phyloP scores from a whole-genome alignment of 257 asterid species.

The Handroanthus guayacan region DNA sequence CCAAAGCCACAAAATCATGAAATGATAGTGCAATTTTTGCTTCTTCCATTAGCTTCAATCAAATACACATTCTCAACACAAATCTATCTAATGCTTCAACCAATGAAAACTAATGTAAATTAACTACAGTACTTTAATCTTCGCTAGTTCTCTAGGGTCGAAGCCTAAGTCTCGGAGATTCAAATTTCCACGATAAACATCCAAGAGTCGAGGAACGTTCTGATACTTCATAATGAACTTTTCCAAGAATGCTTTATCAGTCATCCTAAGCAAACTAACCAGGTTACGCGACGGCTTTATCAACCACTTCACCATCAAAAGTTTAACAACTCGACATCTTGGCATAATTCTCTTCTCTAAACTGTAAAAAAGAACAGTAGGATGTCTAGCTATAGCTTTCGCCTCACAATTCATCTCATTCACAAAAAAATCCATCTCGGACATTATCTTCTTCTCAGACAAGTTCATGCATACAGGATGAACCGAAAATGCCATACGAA shows the following conservation, averaged over 20 bases:
- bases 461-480: no score
- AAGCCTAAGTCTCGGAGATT: constrained; percentile 3
- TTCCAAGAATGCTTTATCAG: neutral
- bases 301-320: neutral
- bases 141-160: neutral
- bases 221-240: neutral
- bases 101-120: neutral
- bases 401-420: no score
- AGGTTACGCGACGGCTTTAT: neutral
- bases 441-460: no score
- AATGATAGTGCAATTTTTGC: no score
- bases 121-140: neutral
- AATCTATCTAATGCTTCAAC: neutral
- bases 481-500: no score
- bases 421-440: no score
- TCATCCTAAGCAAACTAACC: neutral
- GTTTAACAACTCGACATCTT: no score
- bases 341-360: no score
- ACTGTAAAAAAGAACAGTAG: no score
- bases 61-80: neutral
- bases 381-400: no score
- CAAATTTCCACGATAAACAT: constrained; percentile 13
- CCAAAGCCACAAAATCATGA: no score
- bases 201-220: neutral
- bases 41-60: neutral